phyloP scores from a whole-genome alignment of 768 basidiomycete genomes.

The Leccinellum albellum region DNA sequence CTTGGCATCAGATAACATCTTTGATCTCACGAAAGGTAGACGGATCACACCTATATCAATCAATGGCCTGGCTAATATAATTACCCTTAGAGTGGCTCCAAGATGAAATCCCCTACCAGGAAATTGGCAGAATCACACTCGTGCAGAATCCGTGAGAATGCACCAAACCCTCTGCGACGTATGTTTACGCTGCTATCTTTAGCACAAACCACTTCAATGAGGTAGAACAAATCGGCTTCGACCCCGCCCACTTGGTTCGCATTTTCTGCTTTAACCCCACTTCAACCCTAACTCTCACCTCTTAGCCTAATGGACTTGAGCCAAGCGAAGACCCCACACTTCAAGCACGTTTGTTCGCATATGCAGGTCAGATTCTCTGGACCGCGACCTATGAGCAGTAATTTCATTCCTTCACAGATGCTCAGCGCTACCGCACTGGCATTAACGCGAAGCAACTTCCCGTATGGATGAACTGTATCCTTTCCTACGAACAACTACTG shows the following conservation, averaged over 20 bases:
- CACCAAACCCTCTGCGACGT: neutral
- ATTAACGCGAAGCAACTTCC: constrained; percentile 39
- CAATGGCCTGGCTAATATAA: neutral
- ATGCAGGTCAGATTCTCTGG: constrained; percentile 37
- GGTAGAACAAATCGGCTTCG: constrained; percentile 44
- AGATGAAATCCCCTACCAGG: constrained; percentile 32
- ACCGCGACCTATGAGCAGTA: neutral
- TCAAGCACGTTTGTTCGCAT: constrained; percentile 55
- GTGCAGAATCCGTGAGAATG: constrained; percentile 35
- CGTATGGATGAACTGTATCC: constrained; percentile 7
- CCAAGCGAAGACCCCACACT: constrained; percentile 55
- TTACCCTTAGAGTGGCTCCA: constrained; percentile 32
- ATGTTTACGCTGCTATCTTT: neutral
- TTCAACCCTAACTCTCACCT: neutral
- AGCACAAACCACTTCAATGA: constrained; percentile 33
- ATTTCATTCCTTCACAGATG: constrained; percentile 21
- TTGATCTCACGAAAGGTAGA: constrained; percentile 46
- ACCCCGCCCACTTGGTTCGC: constrained; percentile 47
- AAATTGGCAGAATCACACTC: constrained; percentile 37
- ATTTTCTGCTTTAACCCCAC: neutral
- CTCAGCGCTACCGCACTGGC: constrained; percentile 38
- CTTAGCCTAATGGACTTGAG: constrained; percentile 36
- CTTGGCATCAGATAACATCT: constrained; percentile 40
- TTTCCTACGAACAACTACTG: neutral
- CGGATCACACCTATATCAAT: neutral